Percentiles rank a stretch among this genome's conserved stretches.
phyloP scores from a whole-genome alignment of 345 rosid species.

The Heritiera littoralis region DNA sequence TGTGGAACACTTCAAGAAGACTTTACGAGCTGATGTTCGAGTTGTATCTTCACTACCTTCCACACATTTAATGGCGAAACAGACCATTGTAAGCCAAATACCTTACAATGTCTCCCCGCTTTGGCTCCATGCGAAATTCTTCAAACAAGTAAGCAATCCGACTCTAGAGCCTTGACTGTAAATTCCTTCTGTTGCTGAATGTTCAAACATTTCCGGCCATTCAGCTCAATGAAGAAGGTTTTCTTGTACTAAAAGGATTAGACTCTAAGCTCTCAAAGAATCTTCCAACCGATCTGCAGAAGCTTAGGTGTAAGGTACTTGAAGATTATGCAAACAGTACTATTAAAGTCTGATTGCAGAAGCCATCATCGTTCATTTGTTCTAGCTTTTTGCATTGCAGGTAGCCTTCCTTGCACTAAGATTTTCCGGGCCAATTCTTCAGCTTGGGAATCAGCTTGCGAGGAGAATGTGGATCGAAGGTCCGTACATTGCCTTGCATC shows the following conservation, averaged over 20 bases:
- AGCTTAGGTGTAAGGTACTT: slow-evolving; percentile 70
- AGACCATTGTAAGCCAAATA: slow-evolving; percentile 55
- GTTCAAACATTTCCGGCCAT: slow-evolving; percentile 14
- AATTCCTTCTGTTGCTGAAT: too few species aligned
- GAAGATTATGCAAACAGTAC: too few species aligned
- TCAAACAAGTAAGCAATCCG: slow-evolving; percentile 41
- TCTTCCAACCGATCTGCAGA: slow-evolving; percentile 71
- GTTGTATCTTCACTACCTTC: slow-evolving; percentile 75
- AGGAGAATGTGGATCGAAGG: slow-evolving; percentile 86
- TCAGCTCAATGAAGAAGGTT: slow-evolving; percentile 68
- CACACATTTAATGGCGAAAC: slow-evolving; percentile 60
- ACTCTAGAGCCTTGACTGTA: not conserved
- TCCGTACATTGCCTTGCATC: slow-evolving; percentile 68
- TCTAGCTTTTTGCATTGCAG: slow-evolving; percentile 29
- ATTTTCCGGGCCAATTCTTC: slow-evolving; percentile 56
- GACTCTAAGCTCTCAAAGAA: slow-evolving; percentile 72
- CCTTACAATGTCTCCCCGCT: slow-evolving; percentile 61
- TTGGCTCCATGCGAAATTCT: slow-evolving; percentile 71
- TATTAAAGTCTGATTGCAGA: not conserved
- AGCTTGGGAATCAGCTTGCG: slow-evolving; percentile 61
- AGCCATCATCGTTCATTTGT: not conserved
- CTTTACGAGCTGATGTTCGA: slow-evolving; percentile 56
- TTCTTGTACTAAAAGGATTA: slow-evolving; percentile 61
- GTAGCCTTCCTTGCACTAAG: slow-evolving; percentile 77
- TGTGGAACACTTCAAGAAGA: slow-evolving; percentile 67